Conservation (phyloP, 352 stramenopile species). For the Globisporangium yorkense region DNA sequence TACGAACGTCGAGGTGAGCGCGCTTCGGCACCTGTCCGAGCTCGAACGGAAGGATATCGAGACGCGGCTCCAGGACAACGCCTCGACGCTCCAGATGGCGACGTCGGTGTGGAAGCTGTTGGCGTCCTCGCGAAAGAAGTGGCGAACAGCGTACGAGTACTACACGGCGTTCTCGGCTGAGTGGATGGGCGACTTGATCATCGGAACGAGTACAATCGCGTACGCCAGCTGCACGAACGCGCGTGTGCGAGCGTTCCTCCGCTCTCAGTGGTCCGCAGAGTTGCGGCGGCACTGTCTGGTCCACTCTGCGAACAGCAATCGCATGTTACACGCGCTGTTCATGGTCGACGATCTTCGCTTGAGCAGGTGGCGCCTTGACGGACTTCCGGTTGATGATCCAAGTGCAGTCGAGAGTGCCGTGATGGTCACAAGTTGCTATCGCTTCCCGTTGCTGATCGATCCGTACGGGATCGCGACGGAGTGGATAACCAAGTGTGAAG, state of each 20-base stretch:
- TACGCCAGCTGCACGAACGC: constrained; percentile 35
- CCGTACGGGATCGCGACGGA: constrained; percentile 39
- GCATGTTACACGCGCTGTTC: constrained; percentile 25
- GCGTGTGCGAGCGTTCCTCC: constrained; percentile 15
- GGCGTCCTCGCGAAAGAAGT: constrained; percentile 32
- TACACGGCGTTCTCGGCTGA: constrained; percentile 34
- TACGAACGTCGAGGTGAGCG: constrained; percentile 27
- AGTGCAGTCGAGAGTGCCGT: constrained; percentile 39
- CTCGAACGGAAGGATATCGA: constrained; percentile 43
- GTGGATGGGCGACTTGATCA: constrained; percentile 54
- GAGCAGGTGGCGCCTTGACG: constrained; percentile 39
- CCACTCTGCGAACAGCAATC: constrained; percentile 15
- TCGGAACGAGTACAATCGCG: constrained; percentile 41
- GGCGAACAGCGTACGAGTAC: constrained; percentile 29
- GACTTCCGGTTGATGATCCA: constrained; percentile 27
- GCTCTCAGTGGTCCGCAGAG: constrained; percentile 29
- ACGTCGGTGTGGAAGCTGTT: constrained; percentile 51
- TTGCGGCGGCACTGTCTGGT: constrained; percentile 25
- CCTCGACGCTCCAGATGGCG: constrained; percentile 47
- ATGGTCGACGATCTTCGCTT: constrained; percentile 26
- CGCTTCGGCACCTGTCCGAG: constrained; percentile 38
- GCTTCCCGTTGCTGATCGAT: constrained; percentile 53
- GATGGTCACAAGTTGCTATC: constrained; percentile 29
- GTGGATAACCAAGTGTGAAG: constrained; percentile 44
- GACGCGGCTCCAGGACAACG: constrained; percentile 41